Conservation (phyloP, 2,329 filamentous ascomycete genomes). For the Fusarium mexicanum region DNA sequence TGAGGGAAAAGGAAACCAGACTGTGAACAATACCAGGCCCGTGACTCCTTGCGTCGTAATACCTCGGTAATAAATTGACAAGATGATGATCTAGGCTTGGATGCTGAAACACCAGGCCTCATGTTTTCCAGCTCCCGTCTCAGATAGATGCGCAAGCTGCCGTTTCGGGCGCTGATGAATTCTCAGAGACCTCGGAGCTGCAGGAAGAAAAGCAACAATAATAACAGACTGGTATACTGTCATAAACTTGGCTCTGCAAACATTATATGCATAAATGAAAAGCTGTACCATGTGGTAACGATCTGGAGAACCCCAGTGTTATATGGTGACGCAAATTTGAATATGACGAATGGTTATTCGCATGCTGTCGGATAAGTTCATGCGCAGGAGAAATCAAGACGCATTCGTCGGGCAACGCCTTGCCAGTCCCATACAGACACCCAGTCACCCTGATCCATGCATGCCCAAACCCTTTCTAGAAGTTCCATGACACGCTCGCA, state of each 20-base stretch:
- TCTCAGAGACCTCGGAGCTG: not conserved
- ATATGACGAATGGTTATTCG: constrained; percentile 6
- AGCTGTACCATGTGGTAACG: not conserved
- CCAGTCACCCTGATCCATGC: constrained; percentile 69
- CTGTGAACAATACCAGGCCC: not conserved
- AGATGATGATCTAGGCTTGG: not conserved
- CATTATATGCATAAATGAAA: constrained; percentile 18
- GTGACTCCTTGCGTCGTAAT: not conserved
- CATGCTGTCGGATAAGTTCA: constrained; percentile 39
- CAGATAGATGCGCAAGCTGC: not conserved
- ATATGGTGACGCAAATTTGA: not conserved
- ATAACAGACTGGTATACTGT: constrained; percentile 27
- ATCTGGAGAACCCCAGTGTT: not conserved
- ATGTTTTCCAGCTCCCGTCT: not conserved
- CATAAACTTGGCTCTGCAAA: not conserved
- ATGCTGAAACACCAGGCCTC: not conserved
- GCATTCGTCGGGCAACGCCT: constrained; percentile 61
- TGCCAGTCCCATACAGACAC: constrained; percentile 72
- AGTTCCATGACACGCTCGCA: constrained; percentile 63
- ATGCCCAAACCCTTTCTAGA: constrained; percentile 67
- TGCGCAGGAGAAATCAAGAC: constrained; percentile 65
- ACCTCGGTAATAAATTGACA: not conserved
- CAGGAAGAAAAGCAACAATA: not conserved
- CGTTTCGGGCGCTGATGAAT: not conserved
- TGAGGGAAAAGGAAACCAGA: not conserved